Evolutionary conservation across 768 basidiomycete species (phyloP).

Genomic region (Auricularia auricula-judae): DNA sequence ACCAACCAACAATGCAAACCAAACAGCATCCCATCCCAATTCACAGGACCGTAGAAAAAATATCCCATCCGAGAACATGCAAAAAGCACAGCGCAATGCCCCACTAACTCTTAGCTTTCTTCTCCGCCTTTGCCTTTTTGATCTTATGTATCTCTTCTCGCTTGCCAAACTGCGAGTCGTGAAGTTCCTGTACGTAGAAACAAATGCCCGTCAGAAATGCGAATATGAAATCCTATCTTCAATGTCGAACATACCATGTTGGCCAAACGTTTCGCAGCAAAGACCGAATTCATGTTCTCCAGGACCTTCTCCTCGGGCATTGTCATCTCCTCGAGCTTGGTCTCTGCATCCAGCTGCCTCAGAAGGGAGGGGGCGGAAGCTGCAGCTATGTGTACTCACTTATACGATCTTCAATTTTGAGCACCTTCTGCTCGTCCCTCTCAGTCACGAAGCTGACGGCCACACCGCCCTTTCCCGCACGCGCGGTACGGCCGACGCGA

Average conservation of each 20-base stretch:
- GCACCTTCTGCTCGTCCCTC: constrained; percentile 73
- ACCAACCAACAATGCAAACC: background rate
- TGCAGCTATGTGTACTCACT: constrained; percentile 35
- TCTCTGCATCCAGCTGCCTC: constrained; percentile 33
- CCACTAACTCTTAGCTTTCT: background rate
- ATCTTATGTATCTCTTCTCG: constrained; percentile 73
- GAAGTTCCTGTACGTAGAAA: constrained; percentile 48
- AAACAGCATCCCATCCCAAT: background rate
- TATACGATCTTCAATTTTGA: constrained; percentile 77
- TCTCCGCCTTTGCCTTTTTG: constrained; percentile 28
- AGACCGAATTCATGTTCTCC: constrained; percentile 78
- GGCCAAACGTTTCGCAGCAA: constrained; percentile 84
- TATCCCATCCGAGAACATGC: background rate
- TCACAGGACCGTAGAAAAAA: background rate
- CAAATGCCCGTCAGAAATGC: background rate
- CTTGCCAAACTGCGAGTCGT: constrained; percentile 82
- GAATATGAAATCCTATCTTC: background rate
- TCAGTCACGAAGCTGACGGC: constrained; percentile 95
- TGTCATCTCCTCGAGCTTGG: constrained; percentile 59
- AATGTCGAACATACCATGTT: constrained; percentile 62
- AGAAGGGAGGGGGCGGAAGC: background rate
- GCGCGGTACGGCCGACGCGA: constrained; percentile 87
- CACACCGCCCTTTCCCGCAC: constrained; percentile 79
- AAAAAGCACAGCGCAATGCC: background rate
- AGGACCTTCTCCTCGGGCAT: constrained; percentile 75